Percentiles rank a stretch among this genome's conserved stretches.
Evolutionary conservation across 371 early-diverging fungal species (phyloP).

Genomic region (Rhizopus sp.): DNA sequence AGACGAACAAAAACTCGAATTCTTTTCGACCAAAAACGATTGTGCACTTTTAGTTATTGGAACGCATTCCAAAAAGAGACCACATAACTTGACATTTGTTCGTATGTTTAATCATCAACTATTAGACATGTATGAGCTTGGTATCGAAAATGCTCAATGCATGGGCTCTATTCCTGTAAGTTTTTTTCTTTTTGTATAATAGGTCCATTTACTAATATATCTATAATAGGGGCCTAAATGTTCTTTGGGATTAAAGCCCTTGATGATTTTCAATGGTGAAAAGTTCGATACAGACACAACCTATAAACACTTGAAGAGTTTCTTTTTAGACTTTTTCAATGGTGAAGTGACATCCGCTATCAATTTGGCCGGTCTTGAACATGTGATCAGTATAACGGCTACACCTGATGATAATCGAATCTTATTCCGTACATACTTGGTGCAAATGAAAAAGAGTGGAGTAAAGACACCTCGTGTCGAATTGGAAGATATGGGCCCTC

Average conservation of each 20-base stretch:
- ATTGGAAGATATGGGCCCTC: constrained; percentile 93
- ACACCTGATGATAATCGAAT: constrained; percentile 65
- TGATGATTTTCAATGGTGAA: constrained; percentile 91
- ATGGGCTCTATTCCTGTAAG: constrained; percentile 76
- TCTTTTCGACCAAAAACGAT: constrained; percentile 94
- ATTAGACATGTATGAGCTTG: constrained; percentile 95
- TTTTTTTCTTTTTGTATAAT: not conserved
- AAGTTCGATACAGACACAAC: constrained; percentile 73
- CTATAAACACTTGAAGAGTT: constrained; percentile 75
- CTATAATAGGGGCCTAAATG: constrained; percentile 65
- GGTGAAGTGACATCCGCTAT: constrained; percentile 75
- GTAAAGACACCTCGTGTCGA: constrained; percentile 87
- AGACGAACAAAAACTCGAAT: constrained; percentile 88
- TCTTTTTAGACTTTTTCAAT: constrained; percentile 90
- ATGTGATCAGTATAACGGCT: constrained; percentile 86
- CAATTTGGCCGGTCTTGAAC: constrained; percentile 87
- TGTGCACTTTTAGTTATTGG: constrained; percentile 88
- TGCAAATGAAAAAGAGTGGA: constrained; percentile 86
- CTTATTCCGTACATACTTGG: constrained; percentile 79
- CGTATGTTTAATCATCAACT: constrained; percentile 92
- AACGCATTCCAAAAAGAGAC: constrained; percentile 94
- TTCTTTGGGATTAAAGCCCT: constrained; percentile 86
- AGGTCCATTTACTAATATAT: not conserved
- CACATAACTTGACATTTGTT: constrained; percentile 88
- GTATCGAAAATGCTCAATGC: constrained; percentile 67